Base-by-base conservation (phyloP, 257 asterid species). In the Knoxia roxburghii region DNA sequence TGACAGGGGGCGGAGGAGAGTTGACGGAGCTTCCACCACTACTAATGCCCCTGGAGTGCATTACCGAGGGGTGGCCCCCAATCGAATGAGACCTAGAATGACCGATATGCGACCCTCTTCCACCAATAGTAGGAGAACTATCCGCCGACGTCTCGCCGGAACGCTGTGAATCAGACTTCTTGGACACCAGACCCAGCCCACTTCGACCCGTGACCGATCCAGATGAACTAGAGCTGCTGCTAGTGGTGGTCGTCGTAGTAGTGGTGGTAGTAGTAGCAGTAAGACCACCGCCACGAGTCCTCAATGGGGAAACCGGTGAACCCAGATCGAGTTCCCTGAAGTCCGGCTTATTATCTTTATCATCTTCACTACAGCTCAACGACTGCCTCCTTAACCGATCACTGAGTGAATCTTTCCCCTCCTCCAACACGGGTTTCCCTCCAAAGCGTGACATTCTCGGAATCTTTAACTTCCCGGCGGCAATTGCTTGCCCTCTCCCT, bases 171-270 rank as follows among this genome's bases (percentile, higher is more conserved):
- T 84, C 86, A 58, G 86, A 65, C 76, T 73, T 86, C 26, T 70
- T 73, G 14, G 83, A 66, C 3, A 69, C 64, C 41, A 43, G 23
- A 65, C 69, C 72, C 29, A 82, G 83, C 2, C 67, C 86, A 9
- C 66, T 68, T 21, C 90, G 83, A 59, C 95, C 91, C 45, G 98
- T 71, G 5, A 75, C 80, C 72, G 98, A 91, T 73, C 98, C 98
- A 18, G 96, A 87, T 7, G 95, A 87, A 49, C 95, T 84, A 30
- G 98, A 91, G 59, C 95, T 86, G 69, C 86, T 81, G 55, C 95
- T 89, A 32, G 76, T 77, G 26, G 77, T 77, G 6, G 70, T 64
- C 1, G 70, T 64, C 0, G 69, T 71, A 15, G 73, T 59, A 3
- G 74, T 68, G 3, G 71, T 64, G 2, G 74, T 40, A 7, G 45